These are phyloP conservation scores for Penicillium griseofulvum DNA, from an alignment of 2,329 filamentous ascomycete genomes.

Conservation along the genomic window DNA sequence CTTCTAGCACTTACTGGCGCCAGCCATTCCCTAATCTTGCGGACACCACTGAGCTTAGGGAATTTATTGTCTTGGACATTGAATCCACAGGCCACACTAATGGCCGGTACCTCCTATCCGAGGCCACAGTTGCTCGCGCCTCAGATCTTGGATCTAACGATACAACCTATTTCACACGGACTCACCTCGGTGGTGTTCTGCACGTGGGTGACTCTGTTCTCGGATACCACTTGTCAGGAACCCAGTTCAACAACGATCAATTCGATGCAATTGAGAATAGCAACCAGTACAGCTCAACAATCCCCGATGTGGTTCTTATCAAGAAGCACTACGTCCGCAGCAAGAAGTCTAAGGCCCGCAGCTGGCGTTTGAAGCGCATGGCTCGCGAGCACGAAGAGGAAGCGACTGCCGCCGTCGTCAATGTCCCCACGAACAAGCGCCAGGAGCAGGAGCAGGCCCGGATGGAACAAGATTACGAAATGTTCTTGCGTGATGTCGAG, in stretches of 20 bases:
- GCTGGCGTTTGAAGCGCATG: constrained; percentile 96
- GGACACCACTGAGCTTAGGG: constrained; percentile 78
- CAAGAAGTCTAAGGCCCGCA: constrained; percentile 77
- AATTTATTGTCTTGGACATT: constrained; percentile 94
- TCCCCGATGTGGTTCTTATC: constrained; percentile 91
- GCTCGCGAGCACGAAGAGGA: constrained; percentile 78
- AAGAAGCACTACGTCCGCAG: constrained; percentile 94
- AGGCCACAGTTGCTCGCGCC: constrained; percentile 82
- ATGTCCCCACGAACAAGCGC: constrained; percentile 38
- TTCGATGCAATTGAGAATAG: constrained; percentile 80
- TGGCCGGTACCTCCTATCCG: constrained; percentile 79
- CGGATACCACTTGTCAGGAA: constrained; percentile 86
- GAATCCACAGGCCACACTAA: constrained; percentile 72
- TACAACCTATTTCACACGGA: constrained; percentile 82
- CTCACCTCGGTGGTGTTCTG: constrained; percentile 81
- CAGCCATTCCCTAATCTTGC: constrained; percentile 80
- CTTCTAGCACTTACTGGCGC: constrained; percentile 82
- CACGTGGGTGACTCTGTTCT: constrained; percentile 88
- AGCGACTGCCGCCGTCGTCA: constrained; percentile 11
- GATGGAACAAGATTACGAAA: constrained; percentile 91
- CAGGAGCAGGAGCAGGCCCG: constrained; percentile 75
- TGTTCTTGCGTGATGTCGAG: constrained; percentile 95
- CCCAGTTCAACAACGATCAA: constrained; percentile 88
- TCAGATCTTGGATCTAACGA: constrained; percentile 85
- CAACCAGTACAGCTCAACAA: constrained; percentile 69